A percentile compares a stretch with the other conserved stretches of the same genome.
These are phyloP conservation scores for Jasminum sambac DNA, from an alignment of 257 asterid genomes.

Conservation along the genomic window DNA sequence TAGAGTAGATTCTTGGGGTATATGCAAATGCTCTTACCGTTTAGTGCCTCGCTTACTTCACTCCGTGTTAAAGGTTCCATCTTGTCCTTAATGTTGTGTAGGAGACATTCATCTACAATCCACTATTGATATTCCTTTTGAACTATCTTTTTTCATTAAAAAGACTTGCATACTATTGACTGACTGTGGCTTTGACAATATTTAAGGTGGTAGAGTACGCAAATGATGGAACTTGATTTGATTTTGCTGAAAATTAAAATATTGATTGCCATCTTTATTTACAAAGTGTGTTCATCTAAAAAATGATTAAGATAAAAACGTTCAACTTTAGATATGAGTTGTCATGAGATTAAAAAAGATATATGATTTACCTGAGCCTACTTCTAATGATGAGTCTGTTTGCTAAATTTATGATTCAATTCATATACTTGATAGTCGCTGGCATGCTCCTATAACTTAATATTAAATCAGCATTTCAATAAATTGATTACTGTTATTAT, in stretches of 20 bases:
- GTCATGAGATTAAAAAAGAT: not conserved
- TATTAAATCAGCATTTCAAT: slow-evolving; percentile 4
- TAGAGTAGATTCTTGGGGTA: not conserved
- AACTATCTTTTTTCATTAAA: not conserved
- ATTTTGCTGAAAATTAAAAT: not conserved
- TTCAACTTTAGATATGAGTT: not conserved
- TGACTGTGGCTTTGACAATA: too few relatives aligned
- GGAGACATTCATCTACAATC: not conserved
- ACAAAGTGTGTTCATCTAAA: not conserved
- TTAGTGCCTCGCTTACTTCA: not conserved
- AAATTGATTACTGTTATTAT: not conserved
- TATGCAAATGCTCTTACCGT: not conserved
- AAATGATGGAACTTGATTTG: not conserved
- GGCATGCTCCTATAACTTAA: slow-evolving; percentile 2
- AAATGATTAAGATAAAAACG: not conserved
- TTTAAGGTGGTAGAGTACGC: too few relatives aligned
- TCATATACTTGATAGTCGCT: not conserved
- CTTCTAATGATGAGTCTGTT: not conserved
- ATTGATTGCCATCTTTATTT: not conserved
- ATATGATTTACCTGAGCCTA: slow-evolving; percentile 6
- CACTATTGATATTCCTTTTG: not conserved
- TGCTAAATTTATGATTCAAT: not conserved
- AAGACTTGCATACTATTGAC: not conserved
- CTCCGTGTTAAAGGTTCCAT: not conserved
- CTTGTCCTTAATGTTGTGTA: not conserved